phyloP scores from a whole-genome alignment of 352 stramenopile species.

The Phytopythium delawarense region DNA sequence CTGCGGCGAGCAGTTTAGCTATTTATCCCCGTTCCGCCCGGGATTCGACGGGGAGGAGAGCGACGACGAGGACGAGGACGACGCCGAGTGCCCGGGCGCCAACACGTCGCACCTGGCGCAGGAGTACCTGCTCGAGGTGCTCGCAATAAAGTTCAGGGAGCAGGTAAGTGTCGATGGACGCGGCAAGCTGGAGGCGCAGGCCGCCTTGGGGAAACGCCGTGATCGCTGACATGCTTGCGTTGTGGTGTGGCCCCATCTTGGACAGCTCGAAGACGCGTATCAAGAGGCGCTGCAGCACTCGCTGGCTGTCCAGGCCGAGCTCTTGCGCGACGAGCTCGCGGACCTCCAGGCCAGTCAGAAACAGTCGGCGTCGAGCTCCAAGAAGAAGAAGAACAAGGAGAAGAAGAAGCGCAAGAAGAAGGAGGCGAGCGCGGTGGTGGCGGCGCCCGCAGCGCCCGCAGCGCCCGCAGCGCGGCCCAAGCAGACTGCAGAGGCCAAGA shows the following conservation, averaged over 20 bases:
- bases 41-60: slow-evolving; percentile 37
- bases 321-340: slow-evolving; percentile 68
- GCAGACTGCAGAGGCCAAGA: slow-evolving; percentile 14
- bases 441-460: background rate
- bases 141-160: slow-evolving; percentile 77
- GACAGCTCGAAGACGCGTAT: slow-evolving; percentile 67
- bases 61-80: slow-evolving; percentile 50
- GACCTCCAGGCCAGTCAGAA: slow-evolving; percentile 64
- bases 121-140: slow-evolving; percentile 72
- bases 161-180: slow-evolving; percentile 33
- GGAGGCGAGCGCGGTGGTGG: slow-evolving; percentile 14
- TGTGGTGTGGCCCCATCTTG: background rate
- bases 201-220: background rate
- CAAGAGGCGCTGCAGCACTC: slow-evolving; percentile 77
- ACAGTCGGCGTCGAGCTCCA: slow-evolving; percentile 34
- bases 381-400: slow-evolving; percentile 78
- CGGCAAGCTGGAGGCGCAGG: background rate
- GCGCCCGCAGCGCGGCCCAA: background rate
- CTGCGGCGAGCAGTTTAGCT: slow-evolving; percentile 75
- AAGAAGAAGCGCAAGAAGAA: slow-evolving; percentile 75
- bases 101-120: slow-evolving; percentile 76
- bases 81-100: slow-evolving; percentile 60
- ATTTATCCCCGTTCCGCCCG: slow-evolving; percentile 41
- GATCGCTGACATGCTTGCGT: background rate
- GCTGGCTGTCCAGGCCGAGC: slow-evolving; percentile 63